phyloP scores from a whole-genome alignment of 2,329 filamentous ascomycete species.

The Penicillium brevicompactum region DNA sequence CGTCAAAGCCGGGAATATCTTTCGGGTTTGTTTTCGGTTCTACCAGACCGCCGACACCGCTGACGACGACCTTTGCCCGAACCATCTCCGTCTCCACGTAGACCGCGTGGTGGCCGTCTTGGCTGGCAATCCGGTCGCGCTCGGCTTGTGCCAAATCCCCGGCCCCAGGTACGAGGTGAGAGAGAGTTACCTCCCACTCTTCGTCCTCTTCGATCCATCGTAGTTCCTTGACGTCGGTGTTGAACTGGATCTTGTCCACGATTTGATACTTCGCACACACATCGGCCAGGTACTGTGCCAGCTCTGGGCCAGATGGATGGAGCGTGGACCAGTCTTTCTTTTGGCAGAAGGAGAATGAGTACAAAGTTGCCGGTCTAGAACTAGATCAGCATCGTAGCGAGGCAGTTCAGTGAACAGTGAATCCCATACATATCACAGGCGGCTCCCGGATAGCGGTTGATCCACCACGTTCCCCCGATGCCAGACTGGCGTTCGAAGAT shows the following conservation, averaged over 20 bases:
- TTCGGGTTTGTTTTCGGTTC: conserved; percentile 56
- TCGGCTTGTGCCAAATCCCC: conserved; percentile 57
- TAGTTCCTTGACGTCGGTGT: conserved; percentile 58
- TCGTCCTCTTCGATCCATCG: conserved; percentile 56
- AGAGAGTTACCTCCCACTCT: conserved; percentile 58
- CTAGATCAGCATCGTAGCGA: neutral
- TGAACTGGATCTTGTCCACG: conserved; percentile 60
- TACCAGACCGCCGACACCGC: conserved; percentile 58
- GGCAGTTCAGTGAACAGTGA: neutral
- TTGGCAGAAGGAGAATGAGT: conserved; percentile 59
- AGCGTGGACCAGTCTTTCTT: conserved; percentile 56
- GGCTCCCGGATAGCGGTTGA: conserved; percentile 62
- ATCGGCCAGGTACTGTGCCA: conserved; percentile 54
- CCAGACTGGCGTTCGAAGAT: conserved; percentile 62
- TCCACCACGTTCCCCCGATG: conserved; percentile 66
- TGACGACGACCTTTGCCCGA: conserved; percentile 57
- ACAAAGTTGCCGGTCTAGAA: conserved; percentile 55
- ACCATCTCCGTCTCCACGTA: conserved; percentile 56
- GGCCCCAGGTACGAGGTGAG: conserved; percentile 54
- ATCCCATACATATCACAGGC: conserved; percentile 56
- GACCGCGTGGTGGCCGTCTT: conserved; percentile 50
- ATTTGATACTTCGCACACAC: conserved; percentile 57
- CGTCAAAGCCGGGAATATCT: conserved; percentile 54
- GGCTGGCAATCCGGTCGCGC: conserved; percentile 45
- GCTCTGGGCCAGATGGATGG: conserved; percentile 52